Evolutionary conservation across 306 rosid genomes (phyloP), one percentile per base, ranked within the genome.

Genomic region (Potentilla sterilis): DNA sequence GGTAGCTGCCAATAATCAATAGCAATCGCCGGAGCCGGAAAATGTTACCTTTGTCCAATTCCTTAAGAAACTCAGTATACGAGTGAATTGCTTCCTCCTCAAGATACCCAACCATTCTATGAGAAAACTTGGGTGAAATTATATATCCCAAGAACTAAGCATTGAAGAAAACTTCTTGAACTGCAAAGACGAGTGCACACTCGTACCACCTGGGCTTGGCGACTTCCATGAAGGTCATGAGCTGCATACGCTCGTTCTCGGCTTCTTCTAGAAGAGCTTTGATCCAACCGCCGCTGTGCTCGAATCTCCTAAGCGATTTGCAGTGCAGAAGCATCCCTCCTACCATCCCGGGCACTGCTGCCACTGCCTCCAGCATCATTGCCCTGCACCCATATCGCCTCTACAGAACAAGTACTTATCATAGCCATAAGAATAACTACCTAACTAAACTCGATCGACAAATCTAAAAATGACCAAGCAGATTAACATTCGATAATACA

Each of bases 321-420:
- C 59, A 78, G 73, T 91, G 97, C 24, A 91, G 86, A 2, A 91
- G 75, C 86, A 88, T 70, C 48, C 97, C 97, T 70, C 84, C 97
- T 4, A 91, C 97, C 97, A 91, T 91, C 44, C 97, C 97, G 0
- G 97, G 97, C 0, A 91, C 92, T 14, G 97, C 97, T 7, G 97
- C 97, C 70, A 91, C 94, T 0, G 97, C 89, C 79, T 91, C 97
- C 0, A 91, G 88, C 97, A 91, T 91, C 92, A 91, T 91, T 69
- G 92, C 93, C 9, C 97, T 92, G 84, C 92, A 91, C 34, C 97
- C 97, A 77, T 89, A 91, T 40, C 97, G 76, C 44, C 83, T 86
- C 97, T 91, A 88, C 35, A 22, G 16, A 66, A 44, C 70, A 61
- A 61, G 10, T 14, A 32, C n/a, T 1, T 2, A 61, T 18, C 38